phyloP scores from a whole-genome alignment of 2,329 filamentous ascomycete genomes.

The Aspergillus fijiensis region DNA sequence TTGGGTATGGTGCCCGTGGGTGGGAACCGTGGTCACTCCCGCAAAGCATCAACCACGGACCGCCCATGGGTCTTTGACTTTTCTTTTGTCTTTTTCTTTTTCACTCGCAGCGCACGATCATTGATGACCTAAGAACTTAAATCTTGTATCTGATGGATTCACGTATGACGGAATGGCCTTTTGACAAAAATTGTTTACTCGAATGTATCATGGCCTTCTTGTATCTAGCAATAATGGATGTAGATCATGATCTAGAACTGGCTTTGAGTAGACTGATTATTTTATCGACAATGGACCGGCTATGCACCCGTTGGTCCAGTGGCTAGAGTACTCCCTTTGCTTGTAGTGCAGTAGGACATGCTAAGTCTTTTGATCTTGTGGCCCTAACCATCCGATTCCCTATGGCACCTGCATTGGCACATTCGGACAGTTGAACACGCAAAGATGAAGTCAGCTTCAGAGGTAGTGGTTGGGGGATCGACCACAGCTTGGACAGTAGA shows the following conservation, averaged over 20 bases:
- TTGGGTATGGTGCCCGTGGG: constrained; percentile 14
- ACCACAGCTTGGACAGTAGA: no score
- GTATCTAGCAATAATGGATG: constrained; percentile 23
- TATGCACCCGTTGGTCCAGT: no score
- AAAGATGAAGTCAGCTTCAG: no score
- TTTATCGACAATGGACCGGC: no score
- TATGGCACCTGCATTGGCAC: no score
- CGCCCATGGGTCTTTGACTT: background rate
- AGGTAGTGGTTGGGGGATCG: no score
- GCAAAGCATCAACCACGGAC: constrained; percentile 5
- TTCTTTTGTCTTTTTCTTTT: constrained; percentile 8
- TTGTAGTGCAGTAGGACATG: no score
- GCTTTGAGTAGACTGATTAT: background rate
- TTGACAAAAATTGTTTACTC: constrained; percentile 13
- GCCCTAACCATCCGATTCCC: no score
- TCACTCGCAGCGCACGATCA: constrained; percentile 16
- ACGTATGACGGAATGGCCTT: constrained; percentile 18
- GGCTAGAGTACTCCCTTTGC: no score
- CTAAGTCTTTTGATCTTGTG: no score
- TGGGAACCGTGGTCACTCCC: background rate
- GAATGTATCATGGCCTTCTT: constrained; percentile 20
- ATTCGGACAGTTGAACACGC: no score
- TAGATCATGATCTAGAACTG: constrained; percentile 11
- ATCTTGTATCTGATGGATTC: constrained; percentile 20
- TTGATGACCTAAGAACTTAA: constrained; percentile 20